Percentiles rank a stretch among this genome's conserved stretches.
Conservation (phyloP, 78 protist species). For the Guillardia theta region DNA sequence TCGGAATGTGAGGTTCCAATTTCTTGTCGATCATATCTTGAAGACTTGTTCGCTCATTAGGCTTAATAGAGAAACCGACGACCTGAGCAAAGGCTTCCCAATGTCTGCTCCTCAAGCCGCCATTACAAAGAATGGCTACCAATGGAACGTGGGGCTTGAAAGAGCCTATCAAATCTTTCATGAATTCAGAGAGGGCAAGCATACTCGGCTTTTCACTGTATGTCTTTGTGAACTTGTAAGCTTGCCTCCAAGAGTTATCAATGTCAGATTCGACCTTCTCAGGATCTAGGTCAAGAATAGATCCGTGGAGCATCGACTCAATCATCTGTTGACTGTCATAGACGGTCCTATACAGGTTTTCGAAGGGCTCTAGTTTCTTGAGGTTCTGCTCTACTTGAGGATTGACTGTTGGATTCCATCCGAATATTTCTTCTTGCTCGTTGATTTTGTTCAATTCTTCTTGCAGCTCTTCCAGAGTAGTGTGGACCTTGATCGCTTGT, state of each 20-base stretch:
- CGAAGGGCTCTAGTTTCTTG: not conserved
- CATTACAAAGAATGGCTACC: constrained; percentile 37
- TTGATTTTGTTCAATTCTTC: not conserved
- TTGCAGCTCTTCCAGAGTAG: not conserved
- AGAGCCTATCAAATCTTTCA: not conserved
- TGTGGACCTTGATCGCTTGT: not conserved
- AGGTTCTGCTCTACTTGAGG: not conserved
- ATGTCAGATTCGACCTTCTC: constrained; percentile 20
- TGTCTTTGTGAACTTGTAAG: not conserved
- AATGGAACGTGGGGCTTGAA: constrained; percentile 56
- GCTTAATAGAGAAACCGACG: constrained; percentile 29
- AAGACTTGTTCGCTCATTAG: constrained; percentile 27
- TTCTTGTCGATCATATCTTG: not conserved
- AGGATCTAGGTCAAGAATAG: not conserved
- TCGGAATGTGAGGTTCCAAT: constrained; percentile 13
- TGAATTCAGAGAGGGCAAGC: not conserved
- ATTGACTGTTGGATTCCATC: not conserved
- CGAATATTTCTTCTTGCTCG: not conserved
- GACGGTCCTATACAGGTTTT: not conserved
- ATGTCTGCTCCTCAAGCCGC: constrained; percentile 68
- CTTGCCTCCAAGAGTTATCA: not conserved
- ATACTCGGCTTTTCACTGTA: not conserved
- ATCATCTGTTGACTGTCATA: not conserved
- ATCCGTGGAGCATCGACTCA: not conserved
- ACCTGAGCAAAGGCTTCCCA: constrained; percentile 52